Base-by-base conservation (phyloP, 805 yeast species). In the Millerozyma acaciae region DNA sequence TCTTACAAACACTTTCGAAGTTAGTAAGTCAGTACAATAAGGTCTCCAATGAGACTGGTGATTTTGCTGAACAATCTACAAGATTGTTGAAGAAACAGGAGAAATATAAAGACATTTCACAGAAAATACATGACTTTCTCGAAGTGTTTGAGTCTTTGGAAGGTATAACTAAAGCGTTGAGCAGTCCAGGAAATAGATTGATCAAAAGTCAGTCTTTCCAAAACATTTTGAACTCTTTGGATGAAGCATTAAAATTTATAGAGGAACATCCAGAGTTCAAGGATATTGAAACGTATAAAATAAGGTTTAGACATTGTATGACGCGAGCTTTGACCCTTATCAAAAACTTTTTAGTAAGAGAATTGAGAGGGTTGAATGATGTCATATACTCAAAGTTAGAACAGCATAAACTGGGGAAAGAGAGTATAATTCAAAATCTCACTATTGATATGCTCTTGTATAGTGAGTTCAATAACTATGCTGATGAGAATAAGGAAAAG, bases 261-360 rank as follows among this genome's bases (percentile, higher is more conserved):
- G 64, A 68, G 6, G 57, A 61, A 3, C 78, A 78, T 37, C 40
- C 50, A 4, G 39, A 51, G 7, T 82, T 83, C 48, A 78, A 75
- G 49, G 95, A 88, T 34, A 64, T 75, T 8, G 90, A 79, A 17
- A 50, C 76, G 2, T 87, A 84, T 52, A 72, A 70, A 30, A 75
- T 78, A 42, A 73, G 89, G 38, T 86, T 85, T 60, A 76, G 84
- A 40, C 94, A 85, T 47, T 85, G 96, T 48, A 68, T 87, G 71
- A 78, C 89, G 1, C 71, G 96, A 38, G 80, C 94, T 1, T 67
- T 87, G 29, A 78, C 93, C 0, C 63, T 90, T 38, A 75, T 87
- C 10, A 73, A 81, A 42, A 84, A 80, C 47, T 86, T 80, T 50
- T 57, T 84, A 34, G 66, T 65, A 7, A 55, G 55, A n/a, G 68